Evolutionary conservation across 2,329 filamentous ascomycete genomes (phyloP).

Genomic region (Venturia aucupariae): DNA sequence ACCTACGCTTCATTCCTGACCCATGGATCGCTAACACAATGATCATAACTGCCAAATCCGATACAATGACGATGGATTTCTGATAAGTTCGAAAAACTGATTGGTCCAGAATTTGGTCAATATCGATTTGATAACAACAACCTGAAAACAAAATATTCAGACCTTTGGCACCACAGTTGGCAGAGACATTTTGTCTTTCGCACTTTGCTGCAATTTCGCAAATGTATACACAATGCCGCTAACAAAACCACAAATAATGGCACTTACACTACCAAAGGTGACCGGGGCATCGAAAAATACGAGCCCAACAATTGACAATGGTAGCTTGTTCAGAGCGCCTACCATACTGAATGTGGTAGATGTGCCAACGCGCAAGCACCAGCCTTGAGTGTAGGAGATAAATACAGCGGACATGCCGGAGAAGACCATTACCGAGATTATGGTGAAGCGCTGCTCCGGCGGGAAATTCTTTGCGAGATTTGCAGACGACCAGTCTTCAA

Average conservation of each 20-base stretch:
- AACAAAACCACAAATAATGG: conserved; percentile 83
- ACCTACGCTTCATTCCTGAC: not conserved
- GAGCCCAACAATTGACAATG: conserved; percentile 83
- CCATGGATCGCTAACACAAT: not conserved
- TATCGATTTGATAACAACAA: not conserved
- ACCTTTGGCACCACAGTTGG: conserved; percentile 48
- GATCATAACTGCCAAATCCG: not conserved
- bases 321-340: conserved; percentile 96
- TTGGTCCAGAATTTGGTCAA: not conserved
- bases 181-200: conserved; percentile 52
- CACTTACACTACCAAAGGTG: conserved; percentile 82
- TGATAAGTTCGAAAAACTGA: not conserved
- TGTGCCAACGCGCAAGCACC: conserved; percentile 95
- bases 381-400: conserved; percentile 98
- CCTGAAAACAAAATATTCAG: not conserved
- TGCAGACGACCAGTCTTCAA: conserved; percentile 83
- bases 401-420: conserved; percentile 89
- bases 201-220: conserved; percentile 73
- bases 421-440: conserved; percentile 84
- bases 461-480: conserved; percentile 89
- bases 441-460: conserved; percentile 60
- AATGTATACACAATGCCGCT: conserved; percentile 86
- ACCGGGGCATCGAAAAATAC: conserved; percentile 93
- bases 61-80: not conserved
- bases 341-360: conserved; percentile 99